Conservation (phyloP, 169 alveolate species). For the Sarcocystis neurona region DNA sequence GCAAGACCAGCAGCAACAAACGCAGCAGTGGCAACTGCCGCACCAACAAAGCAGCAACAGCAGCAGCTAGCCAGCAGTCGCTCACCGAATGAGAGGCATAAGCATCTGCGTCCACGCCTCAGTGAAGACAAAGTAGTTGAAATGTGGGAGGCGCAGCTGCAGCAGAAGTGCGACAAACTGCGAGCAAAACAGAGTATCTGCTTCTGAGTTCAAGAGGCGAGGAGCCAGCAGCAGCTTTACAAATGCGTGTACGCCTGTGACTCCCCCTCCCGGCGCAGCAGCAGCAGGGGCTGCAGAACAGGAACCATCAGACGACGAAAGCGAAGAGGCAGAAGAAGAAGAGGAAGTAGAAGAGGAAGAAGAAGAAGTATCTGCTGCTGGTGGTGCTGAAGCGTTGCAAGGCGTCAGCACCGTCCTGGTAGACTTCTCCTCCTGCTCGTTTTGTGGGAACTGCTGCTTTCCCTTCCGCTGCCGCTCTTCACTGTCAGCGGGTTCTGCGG, state of each 20-base stretch:
- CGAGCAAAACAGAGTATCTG: slow-evolving; percentile 61
- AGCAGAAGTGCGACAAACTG: slow-evolving; percentile 52
- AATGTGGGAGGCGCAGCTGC: slow-evolving; percentile 26
- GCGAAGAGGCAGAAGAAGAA: too few relatives aligned
- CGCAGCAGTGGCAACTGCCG: not conserved
- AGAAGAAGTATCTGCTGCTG: too few relatives aligned
- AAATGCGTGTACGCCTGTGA: slow-evolving; percentile 22
- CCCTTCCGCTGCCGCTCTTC: slow-evolving; percentile 5
- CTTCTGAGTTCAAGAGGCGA: slow-evolving; percentile 52
- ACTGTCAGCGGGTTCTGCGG: not conserved
- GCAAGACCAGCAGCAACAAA: not conserved
- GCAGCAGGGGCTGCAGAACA: slow-evolving; percentile 9
- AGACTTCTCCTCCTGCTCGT: slow-evolving; percentile 12
- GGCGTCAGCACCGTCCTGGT: too few relatives aligned
- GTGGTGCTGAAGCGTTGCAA: too few relatives aligned
- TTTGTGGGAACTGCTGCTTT: not conserved
- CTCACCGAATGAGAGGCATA: slow-evolving; percentile 39
- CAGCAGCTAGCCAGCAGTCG: not conserved
- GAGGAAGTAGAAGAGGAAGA: too few relatives aligned
- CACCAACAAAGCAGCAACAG: not conserved
- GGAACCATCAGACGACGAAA: too few relatives aligned
- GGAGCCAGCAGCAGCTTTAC: slow-evolving; percentile 54
- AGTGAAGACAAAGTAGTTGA: slow-evolving; percentile 59
- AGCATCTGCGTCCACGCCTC: slow-evolving; percentile 56
- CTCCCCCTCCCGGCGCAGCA: slow-evolving; percentile 47